Conservation (phyloP, 345 rosid genomes). For the Zanthoxylum bungeanum region DNA sequence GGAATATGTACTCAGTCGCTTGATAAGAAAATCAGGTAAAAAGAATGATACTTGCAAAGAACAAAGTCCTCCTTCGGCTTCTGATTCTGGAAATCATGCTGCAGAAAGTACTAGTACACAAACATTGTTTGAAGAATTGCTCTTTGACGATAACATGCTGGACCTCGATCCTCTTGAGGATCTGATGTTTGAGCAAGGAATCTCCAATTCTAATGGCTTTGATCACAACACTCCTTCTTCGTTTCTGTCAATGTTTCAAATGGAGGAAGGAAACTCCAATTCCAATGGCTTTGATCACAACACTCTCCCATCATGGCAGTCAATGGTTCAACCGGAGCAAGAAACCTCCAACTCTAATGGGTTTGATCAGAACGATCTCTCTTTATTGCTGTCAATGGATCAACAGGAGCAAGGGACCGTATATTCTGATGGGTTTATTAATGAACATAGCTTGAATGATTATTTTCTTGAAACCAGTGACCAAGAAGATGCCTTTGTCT, state of each 20-base stretch:
- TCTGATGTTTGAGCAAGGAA: no score
- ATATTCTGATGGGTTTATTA: background rate
- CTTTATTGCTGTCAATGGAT: background rate
- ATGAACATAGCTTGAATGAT: background rate
- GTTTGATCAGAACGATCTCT: background rate
- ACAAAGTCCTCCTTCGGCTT: background rate
- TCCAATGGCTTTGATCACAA: background rate
- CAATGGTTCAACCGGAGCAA: background rate
- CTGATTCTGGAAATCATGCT: background rate
- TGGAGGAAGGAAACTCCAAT: no score
- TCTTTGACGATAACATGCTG: background rate
- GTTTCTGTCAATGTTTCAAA: no score
- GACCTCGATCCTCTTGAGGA: background rate
- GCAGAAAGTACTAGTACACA: background rate
- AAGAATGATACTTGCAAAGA: background rate
- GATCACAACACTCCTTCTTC: no score
- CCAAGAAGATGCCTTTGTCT: background rate
- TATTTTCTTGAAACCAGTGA: background rate
- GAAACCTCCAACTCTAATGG: slow-evolving; percentile 1
- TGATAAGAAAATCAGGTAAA: slow-evolving; percentile 6
- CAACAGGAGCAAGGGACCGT: background rate
- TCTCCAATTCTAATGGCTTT: no score
- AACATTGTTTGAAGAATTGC: no score
- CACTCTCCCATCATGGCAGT: background rate
- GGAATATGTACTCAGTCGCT: slow-evolving; percentile 17